Conservation (phyloP, 2,329 filamentous ascomycete species). For the Lomentospora prolificans region DNA sequence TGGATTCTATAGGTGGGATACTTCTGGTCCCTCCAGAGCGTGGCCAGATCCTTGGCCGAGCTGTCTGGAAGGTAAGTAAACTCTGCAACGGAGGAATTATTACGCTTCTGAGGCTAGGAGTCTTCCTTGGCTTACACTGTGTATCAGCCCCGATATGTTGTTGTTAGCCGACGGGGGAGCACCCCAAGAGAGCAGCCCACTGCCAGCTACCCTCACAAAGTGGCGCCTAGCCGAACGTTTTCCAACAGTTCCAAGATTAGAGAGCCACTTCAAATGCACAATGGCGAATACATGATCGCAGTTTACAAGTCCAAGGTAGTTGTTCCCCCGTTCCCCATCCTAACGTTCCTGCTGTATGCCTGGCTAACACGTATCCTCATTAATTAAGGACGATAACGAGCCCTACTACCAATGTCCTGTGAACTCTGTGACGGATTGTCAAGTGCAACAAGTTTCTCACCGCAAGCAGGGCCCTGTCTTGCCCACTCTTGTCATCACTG, state of each 20-base stretch:
- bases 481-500: conserved; percentile 48
- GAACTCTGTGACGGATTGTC: conserved; percentile 43
- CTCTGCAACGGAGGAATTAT: background rate
- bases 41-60: conserved; percentile 38
- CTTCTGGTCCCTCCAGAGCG: conserved; percentile 42
- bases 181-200: conserved; percentile 25
- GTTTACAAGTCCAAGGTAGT: conserved; percentile 47
- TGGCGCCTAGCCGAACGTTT: conserved; percentile 26
- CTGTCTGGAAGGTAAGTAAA: conserved; percentile 39
- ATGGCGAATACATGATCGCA: conserved; percentile 37
- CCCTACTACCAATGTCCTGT: conserved; percentile 44
- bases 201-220: conserved; percentile 29
- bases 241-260: conserved; percentile 19
- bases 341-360: background rate
- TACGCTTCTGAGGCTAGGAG: background rate
- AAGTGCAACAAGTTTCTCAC: conserved; percentile 48
- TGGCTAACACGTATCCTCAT: conserved; percentile 10
- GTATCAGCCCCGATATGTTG: conserved; percentile 46
- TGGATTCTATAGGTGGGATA: conserved; percentile 31
- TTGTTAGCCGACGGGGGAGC: conserved; percentile 36
- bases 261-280: conserved; percentile 9
- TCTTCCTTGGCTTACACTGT: background rate
- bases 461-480: conserved; percentile 51
- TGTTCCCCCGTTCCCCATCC: background rate
- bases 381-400: conserved; percentile 41